phyloP scores from a whole-genome alignment of 768 basidiomycete species.

The Pleurotus cornucopiae region DNA sequence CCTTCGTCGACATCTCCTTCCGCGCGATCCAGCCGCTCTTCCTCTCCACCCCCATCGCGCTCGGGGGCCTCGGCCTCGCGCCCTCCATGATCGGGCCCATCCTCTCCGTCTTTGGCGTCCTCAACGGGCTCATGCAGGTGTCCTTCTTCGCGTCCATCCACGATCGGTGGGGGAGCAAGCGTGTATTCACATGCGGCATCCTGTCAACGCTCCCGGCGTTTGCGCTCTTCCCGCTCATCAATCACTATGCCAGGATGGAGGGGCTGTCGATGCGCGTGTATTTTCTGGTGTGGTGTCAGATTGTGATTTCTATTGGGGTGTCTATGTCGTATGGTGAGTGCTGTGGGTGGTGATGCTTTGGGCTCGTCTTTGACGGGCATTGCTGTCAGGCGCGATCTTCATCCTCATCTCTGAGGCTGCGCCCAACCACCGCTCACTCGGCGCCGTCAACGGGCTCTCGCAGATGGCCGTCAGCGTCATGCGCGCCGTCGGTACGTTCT shows the following conservation, averaged over 20 bases:
- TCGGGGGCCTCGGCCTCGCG: slow-evolving; percentile 56
- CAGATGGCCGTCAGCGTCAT: slow-evolving; percentile 33
- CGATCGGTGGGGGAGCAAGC: slow-evolving; percentile 50
- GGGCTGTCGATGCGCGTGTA: slow-evolving; percentile 23
- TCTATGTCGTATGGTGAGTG: slow-evolving; percentile 30
- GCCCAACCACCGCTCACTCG: slow-evolving; percentile 63
- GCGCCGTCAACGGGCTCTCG: slow-evolving; percentile 60
- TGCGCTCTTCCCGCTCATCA: slow-evolving; percentile 47
- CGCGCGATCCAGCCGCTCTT: slow-evolving; percentile 45
- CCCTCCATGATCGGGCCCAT: slow-evolving; percentile 52
- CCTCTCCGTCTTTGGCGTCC: slow-evolving; percentile 45
- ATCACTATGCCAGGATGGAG: slow-evolving; percentile 30
- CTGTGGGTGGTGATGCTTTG: neutral
- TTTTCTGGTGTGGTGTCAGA: slow-evolving; percentile 22
- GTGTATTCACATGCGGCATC: slow-evolving; percentile 42
- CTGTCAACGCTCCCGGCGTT: slow-evolving; percentile 38
- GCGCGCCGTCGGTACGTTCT: slow-evolving; percentile 26
- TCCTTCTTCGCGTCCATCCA: slow-evolving; percentile 50
- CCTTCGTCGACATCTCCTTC: slow-evolving; percentile 41
- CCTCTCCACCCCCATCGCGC: slow-evolving; percentile 47
- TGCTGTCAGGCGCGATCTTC: slow-evolving; percentile 55
- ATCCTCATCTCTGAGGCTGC: slow-evolving; percentile 65
- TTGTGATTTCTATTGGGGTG: slow-evolving; percentile 24
- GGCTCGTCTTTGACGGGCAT: too few relatives aligned
- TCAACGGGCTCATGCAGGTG: slow-evolving; percentile 50